Evolutionary conservation across 176 grass and related monocot species (phyloP), one percentile per base, ranked within the genome.

Genomic region (Saccharum spontaneum): DNA sequence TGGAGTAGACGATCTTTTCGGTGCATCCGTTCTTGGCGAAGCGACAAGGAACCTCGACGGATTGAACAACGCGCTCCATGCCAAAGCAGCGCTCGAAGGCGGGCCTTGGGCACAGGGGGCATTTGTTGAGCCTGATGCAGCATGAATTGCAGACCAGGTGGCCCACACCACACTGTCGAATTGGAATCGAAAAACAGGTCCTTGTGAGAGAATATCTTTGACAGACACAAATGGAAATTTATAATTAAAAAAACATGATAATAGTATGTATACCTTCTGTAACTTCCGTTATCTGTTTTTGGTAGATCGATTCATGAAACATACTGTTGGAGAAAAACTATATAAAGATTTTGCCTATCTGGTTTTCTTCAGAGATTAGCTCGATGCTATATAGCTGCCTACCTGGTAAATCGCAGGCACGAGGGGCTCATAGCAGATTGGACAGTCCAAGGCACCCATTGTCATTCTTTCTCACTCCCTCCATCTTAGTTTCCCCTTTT

Each of bases 21-120:
- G 8, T 12, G 26, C 83, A 78, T 20, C 69, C 81, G 13, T 73
- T 46, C 28, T 67, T 36, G 18, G 78, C 43, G 20, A 80, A 83
- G 69, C 69, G 45, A 28, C 81, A 83, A 63, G 81, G 39, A 63
- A 64, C 40, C 40, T 72, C 13, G 37, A 80, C 8, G 8, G 84
- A 86, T 37, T 44, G 31, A 7, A 86, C 67, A 1, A 86, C 40
- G 0, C 31, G 67, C 52, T 79, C 84, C 84, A 86, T 79, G 52
- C 77, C 68, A 0, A 63, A 79, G 84, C 84, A 72, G 8, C 39
- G 84, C 23, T 80, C 52, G 16, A 79, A 73, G 55, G 16, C 6
- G 2, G 67, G 8, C 31, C 36, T 16, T 54, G 64, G 22, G 74
- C 83, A 85, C 2, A 10, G 3, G 23, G 46, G 16, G 49, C 74